Conservation (phyloP, 805 yeast species). For the Yarrowia divulgata region DNA sequence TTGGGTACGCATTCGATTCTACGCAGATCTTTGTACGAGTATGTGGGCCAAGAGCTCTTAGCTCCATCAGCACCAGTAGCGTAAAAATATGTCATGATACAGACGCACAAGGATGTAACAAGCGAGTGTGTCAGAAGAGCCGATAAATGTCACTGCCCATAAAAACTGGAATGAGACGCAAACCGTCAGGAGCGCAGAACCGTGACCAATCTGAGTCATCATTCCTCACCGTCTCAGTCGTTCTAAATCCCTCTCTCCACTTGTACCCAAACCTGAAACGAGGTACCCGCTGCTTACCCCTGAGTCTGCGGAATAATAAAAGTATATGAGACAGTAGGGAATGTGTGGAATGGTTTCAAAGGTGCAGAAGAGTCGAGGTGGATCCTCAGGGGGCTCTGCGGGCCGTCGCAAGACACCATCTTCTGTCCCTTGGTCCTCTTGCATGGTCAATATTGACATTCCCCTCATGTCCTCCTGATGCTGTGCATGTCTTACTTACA, state of each 20-base stretch:
- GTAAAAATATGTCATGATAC: no score
- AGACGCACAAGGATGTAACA: no score
- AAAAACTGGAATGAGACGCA: not conserved
- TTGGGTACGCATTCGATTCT: no score
- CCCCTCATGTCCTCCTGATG: slow-evolving; percentile 3
- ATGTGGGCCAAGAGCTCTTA: no score
- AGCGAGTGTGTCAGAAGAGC: not conserved
- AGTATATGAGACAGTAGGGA: slow-evolving; percentile 16
- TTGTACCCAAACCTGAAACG: not conserved
- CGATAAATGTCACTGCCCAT: not conserved
- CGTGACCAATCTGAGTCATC: not conserved
- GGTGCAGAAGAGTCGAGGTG: not conserved
- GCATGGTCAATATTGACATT: not conserved
- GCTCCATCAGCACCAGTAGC: no score
- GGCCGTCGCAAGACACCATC: not conserved
- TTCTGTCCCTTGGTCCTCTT: not conserved
- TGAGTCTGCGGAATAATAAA: slow-evolving; percentile 12
- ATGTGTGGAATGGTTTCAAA: slow-evolving; percentile 22
- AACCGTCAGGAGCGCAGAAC: not conserved
- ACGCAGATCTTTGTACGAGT: no score
- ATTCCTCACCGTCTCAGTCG: not conserved
- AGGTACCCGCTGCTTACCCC: slow-evolving; percentile 27
- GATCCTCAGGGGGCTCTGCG: not conserved
- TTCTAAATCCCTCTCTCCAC: no score
- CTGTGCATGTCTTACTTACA: slow-evolving; percentile 1